Evolutionary conservation across 208 protist species (phyloP), one percentile per base, ranked within the genome.

Genomic region (Wallacemonas sp.): DNA sequence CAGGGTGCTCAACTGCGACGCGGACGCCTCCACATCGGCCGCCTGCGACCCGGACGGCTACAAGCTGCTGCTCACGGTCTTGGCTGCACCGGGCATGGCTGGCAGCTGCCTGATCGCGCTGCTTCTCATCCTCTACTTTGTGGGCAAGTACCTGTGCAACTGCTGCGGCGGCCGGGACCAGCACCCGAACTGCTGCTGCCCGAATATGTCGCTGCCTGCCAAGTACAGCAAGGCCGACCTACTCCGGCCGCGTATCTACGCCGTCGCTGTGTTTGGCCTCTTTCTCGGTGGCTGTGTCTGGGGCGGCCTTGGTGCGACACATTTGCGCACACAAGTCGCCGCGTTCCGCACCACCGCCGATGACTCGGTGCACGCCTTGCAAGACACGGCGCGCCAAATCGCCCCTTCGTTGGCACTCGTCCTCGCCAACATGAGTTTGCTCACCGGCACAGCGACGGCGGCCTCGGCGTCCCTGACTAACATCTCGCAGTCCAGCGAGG

Each of bases 161-260:
- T 81, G 83, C 48, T 89, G 83, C 63, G 76, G 83, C n/a, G 79
- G 79, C 0, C 62, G 73, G 7, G 45, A 61, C 8, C 78, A 79
- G 52, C 54, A 32, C 18, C 72, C 76, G 25, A 83, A 83, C 29
- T 78, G 79, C 46, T 88, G 82, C 61, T 82, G 49, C 33, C 74
- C 82, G 10, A 50, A 69, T 33, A 65, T 42, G 14, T 32, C 23
- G 42, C 28, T 69, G 2, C 29, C 71, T 16, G 74, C 76, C 46
- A 76, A 69, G 54, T 89, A 89, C 70, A 74, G 44, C 67, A 75
- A 63, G 23, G 32, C 23, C 10, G 79, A 86, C 68, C 63, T 89
- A 18, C 7, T 82, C 23, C 72, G 83, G 14, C 79, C 79, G 11
- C 25, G 72, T 10, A 26, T 83, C 25, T 59, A 77, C 7, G 36